A percentile compares a stretch with the other conserved stretches of the same genome.
Evolutionary conservation across 306 rosid genomes (phyloP).

Genomic region (Adenanthera pavonina): DNA sequence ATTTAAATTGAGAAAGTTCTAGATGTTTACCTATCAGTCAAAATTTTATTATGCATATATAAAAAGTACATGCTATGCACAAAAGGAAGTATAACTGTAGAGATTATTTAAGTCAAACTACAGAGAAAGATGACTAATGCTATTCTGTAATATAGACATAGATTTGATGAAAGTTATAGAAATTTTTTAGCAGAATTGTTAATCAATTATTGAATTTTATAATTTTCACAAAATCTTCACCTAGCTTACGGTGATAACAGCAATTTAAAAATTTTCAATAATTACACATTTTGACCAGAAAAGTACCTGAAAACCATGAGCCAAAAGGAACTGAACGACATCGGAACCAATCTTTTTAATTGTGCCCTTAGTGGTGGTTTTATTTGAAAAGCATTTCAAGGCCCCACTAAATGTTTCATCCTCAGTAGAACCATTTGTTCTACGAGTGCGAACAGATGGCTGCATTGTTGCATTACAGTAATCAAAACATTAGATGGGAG

Average conservation of each 20-base stretch:
- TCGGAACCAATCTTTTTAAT: constrained; percentile 69
- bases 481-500: constrained; percentile 27
- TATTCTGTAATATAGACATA: background rate
- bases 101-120: background rate
- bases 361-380: constrained; percentile 59
- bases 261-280: background rate
- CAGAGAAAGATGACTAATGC: background rate
- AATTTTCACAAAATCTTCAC: background rate
- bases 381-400: constrained; percentile 74
- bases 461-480: constrained; percentile 44
- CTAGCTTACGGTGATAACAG: background rate
- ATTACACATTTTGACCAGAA: constrained; percentile 7
- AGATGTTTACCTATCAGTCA: background rate
- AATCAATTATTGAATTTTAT: background rate
- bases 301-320: constrained; percentile 90
- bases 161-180: background rate
- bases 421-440: constrained; percentile 52
- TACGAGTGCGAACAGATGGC: constrained; percentile 84
- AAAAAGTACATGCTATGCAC: background rate
- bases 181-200: background rate
- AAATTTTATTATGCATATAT: background rate
- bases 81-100: background rate
- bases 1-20: background rate
- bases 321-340: constrained; percentile 72
- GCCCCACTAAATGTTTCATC: constrained; percentile 68